Base-by-base conservation (phyloP, 1,139 yeast species). In the Geotrichum restrictum region DNA sequence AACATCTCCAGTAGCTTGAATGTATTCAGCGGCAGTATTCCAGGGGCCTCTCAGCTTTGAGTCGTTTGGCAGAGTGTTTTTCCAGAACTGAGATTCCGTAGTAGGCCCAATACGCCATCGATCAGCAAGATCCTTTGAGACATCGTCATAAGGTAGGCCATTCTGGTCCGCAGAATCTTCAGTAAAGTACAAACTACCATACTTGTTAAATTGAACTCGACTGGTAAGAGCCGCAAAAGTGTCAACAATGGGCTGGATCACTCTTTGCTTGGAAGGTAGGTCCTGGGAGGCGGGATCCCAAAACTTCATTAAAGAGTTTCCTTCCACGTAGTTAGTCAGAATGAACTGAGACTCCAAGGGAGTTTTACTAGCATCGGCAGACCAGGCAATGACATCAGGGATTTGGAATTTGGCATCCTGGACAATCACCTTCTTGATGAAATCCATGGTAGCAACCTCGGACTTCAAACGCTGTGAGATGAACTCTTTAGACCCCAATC, bases 31-130 rank as follows among this genome's bases (percentile, higher is more conserved):
- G 31, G 74, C 73, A 41, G 77, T 73, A 34, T 72, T 70, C 88
- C 94, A 88, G 36, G 98, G 97, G 1, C 98, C 98, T 69, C 67
- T 76, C 74, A 60, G 58, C 24, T 56, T 54, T 2, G 58, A 55
- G 36, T 55, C 59, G 8, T 55, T 59, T 18, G 62, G 61, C 10
- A 60, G 53, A 14, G 60, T 57, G 60, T 81, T 79, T 67, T 84
- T 85, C 77, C 89, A 83, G 66, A 83, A 87, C 14, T 81, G 77
- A 59, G 85, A 78, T 69, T 91, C 97, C 38, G 82, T 82, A 40
- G 88, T 80, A n/a, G 95, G 94, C 1, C 98, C 98, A 60, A 93
- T 82, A 66, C 85, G 79, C 94, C 95, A 91, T 72, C 95, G 80
- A 58, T 79, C 78, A 48, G 74, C 73, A 52, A 86, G 72, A 31